These are phyloP conservation scores for Colletotrichum echinochloae DNA, from an alignment of 2,329 filamentous ascomycete species.

Conservation along the genomic window DNA sequence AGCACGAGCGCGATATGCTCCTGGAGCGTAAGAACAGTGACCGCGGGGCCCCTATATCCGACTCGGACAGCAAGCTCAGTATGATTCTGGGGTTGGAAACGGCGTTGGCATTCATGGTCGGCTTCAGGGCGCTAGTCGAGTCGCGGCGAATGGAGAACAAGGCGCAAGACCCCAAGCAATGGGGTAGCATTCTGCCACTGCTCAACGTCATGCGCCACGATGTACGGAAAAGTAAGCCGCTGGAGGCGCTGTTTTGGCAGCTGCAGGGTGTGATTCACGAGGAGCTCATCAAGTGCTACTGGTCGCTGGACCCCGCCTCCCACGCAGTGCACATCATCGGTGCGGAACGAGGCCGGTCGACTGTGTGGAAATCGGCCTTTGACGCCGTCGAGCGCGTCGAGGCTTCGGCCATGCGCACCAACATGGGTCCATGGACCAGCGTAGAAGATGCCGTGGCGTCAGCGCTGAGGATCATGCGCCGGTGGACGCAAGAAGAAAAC, in stretches of 20 bases:
- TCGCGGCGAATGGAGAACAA: constrained; percentile 58
- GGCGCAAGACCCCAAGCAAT: constrained; percentile 54
- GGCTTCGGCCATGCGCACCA: constrained; percentile 44
- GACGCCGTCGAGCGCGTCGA: constrained; percentile 50
- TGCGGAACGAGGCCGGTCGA: constrained; percentile 46
- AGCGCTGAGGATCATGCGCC: constrained; percentile 54
- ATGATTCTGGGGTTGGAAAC: constrained; percentile 61
- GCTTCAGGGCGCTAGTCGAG: constrained; percentile 63
- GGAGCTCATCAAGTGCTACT: constrained; percentile 56
- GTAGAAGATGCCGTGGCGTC: constrained; percentile 58
- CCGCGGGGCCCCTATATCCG: constrained; percentile 43
- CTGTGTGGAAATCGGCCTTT: constrained; percentile 47
- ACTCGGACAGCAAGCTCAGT: constrained; percentile 55
- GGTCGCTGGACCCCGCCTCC: constrained; percentile 45
- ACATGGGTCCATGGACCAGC: constrained; percentile 57
- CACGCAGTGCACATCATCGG: constrained; percentile 42
- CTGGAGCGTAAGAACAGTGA: constrained; percentile 43
- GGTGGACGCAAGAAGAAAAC: constrained; percentile 58
- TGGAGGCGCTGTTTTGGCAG: constrained; percentile 57
- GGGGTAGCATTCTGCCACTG: constrained; percentile 60
- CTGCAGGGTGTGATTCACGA: constrained; percentile 60
- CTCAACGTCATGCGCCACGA: constrained; percentile 56
- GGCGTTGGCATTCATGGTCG: constrained; percentile 65
- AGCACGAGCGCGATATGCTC: constrained; percentile 64
- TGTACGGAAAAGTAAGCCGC: constrained; percentile 49